Percentiles rank a stretch among this genome's conserved stretches.
Evolutionary conservation across 257 asterid genomes (phyloP).

Genomic region (Jaltomata sinuosa): DNA sequence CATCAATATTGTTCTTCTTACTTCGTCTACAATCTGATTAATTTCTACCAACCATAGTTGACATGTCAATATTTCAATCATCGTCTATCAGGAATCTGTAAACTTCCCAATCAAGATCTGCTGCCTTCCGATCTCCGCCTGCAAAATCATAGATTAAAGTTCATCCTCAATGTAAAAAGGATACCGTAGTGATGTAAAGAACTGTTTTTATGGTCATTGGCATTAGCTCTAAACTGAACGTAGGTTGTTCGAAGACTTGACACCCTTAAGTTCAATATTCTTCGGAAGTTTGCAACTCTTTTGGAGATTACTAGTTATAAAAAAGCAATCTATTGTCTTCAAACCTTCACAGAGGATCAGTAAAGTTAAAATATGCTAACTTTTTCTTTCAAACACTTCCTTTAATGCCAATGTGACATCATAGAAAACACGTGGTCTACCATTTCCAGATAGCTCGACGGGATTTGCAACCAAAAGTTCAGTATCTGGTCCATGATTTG

Average conservation of each 20-base stretch:
- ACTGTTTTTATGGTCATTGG: neutral
- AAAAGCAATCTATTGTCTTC: neutral
- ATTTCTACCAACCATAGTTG: conserved; percentile 33
- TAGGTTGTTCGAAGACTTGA: neutral
- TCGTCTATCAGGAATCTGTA: conserved; percentile 80
- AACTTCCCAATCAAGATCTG: conserved; percentile 75
- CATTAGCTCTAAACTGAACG: neutral
- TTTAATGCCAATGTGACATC: conserved; percentile 62
- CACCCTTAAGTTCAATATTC: neutral
- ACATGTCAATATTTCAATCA: conserved; percentile 37
- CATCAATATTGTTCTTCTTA: conserved; percentile 68
- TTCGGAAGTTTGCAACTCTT: neutral
- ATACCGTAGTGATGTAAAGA: neutral
- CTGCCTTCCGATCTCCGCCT: conserved; percentile 86
- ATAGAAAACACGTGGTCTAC: conserved; percentile 81
- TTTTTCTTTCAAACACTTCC: neutral
- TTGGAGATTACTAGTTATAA: neutral
- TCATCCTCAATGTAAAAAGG: neutral
- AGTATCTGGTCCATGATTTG: conserved; percentile 73
- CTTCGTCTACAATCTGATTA: conserved; percentile 69
- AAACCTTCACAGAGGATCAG: neutral
- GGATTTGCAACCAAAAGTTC: conserved; percentile 90
- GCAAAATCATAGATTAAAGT: neutral
- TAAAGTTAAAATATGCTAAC: neutral
- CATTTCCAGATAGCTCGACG: conserved; percentile 74